Evolutionary conservation across 2,329 filamentous ascomycete genomes (phyloP), one percentile per base, ranked within the genome.

Genomic region (Botrytis tulipae): DNA sequence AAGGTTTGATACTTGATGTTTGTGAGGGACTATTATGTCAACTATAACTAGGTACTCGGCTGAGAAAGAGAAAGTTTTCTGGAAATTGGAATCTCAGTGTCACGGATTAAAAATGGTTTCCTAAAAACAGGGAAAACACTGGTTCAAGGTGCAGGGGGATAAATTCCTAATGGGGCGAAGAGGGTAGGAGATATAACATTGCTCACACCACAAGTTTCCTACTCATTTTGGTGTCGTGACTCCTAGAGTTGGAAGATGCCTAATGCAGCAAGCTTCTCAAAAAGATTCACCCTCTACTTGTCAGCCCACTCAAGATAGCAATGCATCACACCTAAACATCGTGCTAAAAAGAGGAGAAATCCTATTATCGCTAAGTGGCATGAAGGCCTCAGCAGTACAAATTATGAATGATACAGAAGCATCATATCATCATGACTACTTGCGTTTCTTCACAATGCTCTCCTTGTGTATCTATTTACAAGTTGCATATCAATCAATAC

Each of bases 51-150:
- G 37, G 37, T 46, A 46, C 44, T 6, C 14, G 10, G 0, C 20
- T 10, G 18, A 44, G 2, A 9, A 46, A 3, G 44, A 22, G 20
- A 46, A 10, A 9, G 0, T 4, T 22, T 20, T 18, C 42, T 22
- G 8, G 44, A 10, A 3, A 22, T 46, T 10, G 4, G 44, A 46
- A 46, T 22, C 20, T 4, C 20, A 22, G 3, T 22, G 44, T 20
- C 7, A 46, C 9, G 18, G 2, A 46, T 20, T 46, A 46, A 3
- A 3, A 2, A 0, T 6, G 44, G 7, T 2, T 20, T 1, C 1
- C 8, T 46, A 3, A 46, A 5, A 3, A 20, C 7, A 20, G 44
- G n/a, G n/a, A n/a, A n/a, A n/a, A n/a, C n/a, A n/a, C n/a, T n/a
- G n/a, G n/a, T n/a, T n/a, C n/a, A n/a, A n/a, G n/a, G n/a, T n/a